These are phyloP conservation scores for Rhypophila decipiens DNA, from an alignment of 495 filamentous ascomycete species.

Conservation along the genomic window DNA sequence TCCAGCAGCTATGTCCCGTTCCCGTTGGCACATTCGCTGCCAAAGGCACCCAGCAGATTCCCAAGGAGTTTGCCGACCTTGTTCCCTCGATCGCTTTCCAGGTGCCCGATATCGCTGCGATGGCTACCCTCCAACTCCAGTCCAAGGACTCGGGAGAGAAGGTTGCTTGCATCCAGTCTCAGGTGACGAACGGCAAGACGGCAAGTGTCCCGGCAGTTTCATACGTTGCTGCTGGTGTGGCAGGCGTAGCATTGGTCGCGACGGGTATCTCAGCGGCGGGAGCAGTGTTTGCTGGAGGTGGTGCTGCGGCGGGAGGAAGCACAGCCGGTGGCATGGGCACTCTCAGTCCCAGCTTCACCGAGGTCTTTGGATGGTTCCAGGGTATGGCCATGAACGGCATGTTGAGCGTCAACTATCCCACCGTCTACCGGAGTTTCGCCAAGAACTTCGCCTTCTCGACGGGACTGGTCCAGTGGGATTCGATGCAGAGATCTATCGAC, in stretches of 20 bases:
- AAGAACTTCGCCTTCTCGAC: constrained; percentile 93
- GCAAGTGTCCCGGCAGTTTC: constrained; percentile 66
- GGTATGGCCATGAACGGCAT: constrained; percentile 92
- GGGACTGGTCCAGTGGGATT: constrained; percentile 74
- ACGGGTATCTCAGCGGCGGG: constrained; percentile 66
- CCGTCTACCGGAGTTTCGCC: constrained; percentile 78
- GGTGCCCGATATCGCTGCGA: constrained; percentile 83
- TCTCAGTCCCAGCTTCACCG: constrained; percentile 75
- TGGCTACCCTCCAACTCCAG: constrained; percentile 71
- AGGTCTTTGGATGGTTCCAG: constrained; percentile 89
- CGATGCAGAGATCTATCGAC: constrained; percentile 80
- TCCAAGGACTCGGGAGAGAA: constrained; percentile 51
- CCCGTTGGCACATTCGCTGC: constrained; percentile 70
- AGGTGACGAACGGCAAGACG: constrained; percentile 82
- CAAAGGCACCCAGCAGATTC: constrained; percentile 60
- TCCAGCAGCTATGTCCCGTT: constrained; percentile 81
- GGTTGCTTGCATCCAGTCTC: constrained; percentile 78
- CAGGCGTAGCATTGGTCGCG: constrained; percentile 74
- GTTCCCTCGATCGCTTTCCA: constrained; percentile 90
- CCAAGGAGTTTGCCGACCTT: constrained; percentile 58
- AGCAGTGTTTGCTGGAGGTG: constrained; percentile 47
- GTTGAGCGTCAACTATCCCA: constrained; percentile 81
- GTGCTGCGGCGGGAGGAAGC: constrained; percentile 28
- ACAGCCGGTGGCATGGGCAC: constrained; percentile 58
- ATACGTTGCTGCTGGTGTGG: constrained; percentile 79